phyloP scores from a whole-genome alignment of 2,329 filamentous ascomycete genomes.

The Colletotrichum musicola region DNA sequence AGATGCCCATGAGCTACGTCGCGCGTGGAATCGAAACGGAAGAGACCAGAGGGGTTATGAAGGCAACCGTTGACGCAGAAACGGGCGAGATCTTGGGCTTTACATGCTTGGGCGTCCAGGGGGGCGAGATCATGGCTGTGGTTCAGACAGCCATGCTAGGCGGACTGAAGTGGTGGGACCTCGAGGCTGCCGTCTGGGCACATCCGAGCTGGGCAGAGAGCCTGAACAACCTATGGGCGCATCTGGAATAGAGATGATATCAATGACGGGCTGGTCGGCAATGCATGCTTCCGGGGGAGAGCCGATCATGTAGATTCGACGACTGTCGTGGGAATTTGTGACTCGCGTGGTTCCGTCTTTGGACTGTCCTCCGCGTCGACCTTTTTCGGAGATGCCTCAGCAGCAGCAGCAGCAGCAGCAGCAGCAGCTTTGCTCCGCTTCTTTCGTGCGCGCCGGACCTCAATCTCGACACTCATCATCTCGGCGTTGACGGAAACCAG shows the following conservation, averaged over 20 bases:
- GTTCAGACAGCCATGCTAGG: conserved; percentile 67
- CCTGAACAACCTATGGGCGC: conserved; percentile 64
- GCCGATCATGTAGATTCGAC: conserved; percentile 21
- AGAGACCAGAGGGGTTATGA: conserved; percentile 65
- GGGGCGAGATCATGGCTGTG: conserved; percentile 65
- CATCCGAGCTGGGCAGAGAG: conserved; percentile 65
- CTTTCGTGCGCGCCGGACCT: conserved; percentile 73
- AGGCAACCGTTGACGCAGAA: conserved; percentile 61
- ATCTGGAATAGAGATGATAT: conserved; percentile 47
- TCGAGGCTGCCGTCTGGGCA: conserved; percentile 62
- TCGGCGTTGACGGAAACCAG: conserved; percentile 69
- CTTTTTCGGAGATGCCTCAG: conserved; percentile 50
- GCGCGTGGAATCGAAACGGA: conserved; percentile 64
- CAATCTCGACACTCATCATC: conserved; percentile 75
- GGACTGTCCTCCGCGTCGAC: conserved; percentile 39
- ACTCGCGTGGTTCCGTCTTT: not conserved
- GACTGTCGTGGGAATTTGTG: not conserved
- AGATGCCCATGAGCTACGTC: conserved; percentile 65
- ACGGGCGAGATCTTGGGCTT: conserved; percentile 64
- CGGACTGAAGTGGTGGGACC: conserved; percentile 56
- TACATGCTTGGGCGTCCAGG: conserved; percentile 63
- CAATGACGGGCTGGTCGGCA: not conserved
- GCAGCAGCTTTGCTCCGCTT: conserved; percentile 59
- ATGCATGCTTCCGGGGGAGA: not conserved
- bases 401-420: conserved; percentile 25